Percentiles rank a stretch among this genome's conserved stretches.
Evolutionary conservation across 345 rosid genomes (phyloP).

Genomic region (Populus euphratica): DNA sequence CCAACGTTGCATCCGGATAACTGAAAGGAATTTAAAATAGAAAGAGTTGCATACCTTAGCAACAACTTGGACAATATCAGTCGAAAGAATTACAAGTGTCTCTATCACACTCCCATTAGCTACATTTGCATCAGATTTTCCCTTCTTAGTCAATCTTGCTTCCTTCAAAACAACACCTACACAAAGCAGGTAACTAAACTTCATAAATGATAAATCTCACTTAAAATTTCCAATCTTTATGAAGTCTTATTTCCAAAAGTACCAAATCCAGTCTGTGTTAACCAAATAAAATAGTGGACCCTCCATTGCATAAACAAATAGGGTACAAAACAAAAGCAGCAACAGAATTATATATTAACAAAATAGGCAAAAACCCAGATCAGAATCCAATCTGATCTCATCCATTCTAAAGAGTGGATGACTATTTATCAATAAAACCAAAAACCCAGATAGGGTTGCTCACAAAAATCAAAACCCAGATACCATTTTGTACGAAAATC

Average conservation of each 20-base stretch:
- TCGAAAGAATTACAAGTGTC: constrained; percentile 62
- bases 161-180: constrained; percentile 79
- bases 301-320: background rate
- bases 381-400: constrained; percentile 19
- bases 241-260: background rate
- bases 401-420: constrained; percentile 1
- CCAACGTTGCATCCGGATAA: constrained; percentile 5
- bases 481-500: constrained; percentile 2
- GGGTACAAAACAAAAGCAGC: background rate
- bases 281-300: background rate
- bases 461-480: constrained; percentile 19
- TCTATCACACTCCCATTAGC: constrained; percentile 46
- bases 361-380: constrained; percentile 11
- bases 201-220: background rate
- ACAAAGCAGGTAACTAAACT: constrained; percentile 11
- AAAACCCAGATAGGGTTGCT: constrained; percentile 11
- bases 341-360: background rate
- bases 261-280: background rate
- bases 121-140: constrained; percentile 62
- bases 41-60: constrained; percentile 51
- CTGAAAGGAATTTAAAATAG: constrained; percentile 5
- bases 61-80: constrained; percentile 77
- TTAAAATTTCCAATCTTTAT: background rate
- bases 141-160: constrained; percentile 69
- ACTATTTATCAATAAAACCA: constrained; percentile 4